Base-by-base conservation (phyloP, 352 stramenopile species). In the Globisporangium perplexum region DNA sequence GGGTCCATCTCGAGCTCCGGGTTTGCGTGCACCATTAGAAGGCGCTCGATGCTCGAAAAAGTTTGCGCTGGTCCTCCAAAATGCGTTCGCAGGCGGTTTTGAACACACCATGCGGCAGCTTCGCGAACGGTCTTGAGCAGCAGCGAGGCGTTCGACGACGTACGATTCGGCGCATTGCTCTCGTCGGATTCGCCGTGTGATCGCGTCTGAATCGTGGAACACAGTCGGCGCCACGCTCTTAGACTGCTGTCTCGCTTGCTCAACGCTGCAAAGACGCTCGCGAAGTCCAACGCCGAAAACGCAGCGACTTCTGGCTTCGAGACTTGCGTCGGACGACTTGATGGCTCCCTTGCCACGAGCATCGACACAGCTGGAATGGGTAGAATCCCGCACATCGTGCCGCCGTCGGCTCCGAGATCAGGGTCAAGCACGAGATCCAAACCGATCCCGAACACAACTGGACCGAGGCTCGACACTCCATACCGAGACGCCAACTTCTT, bases 1-100 rank as follows among this genome's bases (percentile, higher is more conserved):
- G 17, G 8, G 1, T 7, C 7, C 11, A 30, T 20, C 10, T 23
- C 39, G n/a, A 23, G n/a, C 26, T 51, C 46, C 4, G 36, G 24
- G 26, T 24, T 33, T n/a, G 61, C 57, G 59, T 77, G 68, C 35
- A 69, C 47, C 26, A 80, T 65, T 28, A 92, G 55, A 33, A 93
- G 60, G 12, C 62, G 69, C 55, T 95, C 83, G n/a, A 95, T 72
- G 11, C 71, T 74, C 7, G 75, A 72, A 71, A 95, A 93, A 23
- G 68, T 90, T 52, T 89, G 74, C 38, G 79, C 73, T 38, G 84
- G 78, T 3, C 77, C 78, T 35, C 84, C 84, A 50, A 90, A 82
- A 54, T 87, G 75, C 4, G 84, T 91, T 15, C 84, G 77, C 30
- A 95, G 60, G 43, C 84, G 70, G 47, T 80, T 83, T 15, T 87